These are phyloP conservation scores for Eucalyptus sp. DNA, from an alignment of 345 rosid species.

Conservation along the genomic window DNA sequence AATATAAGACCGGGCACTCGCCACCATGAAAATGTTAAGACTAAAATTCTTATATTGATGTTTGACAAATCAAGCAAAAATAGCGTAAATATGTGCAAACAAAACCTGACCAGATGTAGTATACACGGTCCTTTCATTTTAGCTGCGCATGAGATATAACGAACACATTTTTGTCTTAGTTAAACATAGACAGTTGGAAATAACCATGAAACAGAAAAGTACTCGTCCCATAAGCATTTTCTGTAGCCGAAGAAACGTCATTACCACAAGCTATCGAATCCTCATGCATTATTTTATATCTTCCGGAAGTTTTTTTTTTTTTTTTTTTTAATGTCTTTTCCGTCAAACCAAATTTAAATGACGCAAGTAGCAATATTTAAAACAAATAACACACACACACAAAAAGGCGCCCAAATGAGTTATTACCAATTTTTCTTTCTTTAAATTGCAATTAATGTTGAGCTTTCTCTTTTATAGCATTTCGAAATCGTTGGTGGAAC, in stretches of 20 bases:
- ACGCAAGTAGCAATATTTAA: neutral
- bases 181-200: neutral
- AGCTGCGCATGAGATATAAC: neutral
- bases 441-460: neutral
- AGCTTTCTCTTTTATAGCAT: neutral
- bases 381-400: neutral
- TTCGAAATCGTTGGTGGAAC: neutral
- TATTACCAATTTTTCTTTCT: neutral
- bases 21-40: neutral
- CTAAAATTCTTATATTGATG: neutral
- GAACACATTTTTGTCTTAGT: neutral
- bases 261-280: neutral
- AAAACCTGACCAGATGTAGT: no score
- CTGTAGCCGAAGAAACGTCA: neutral
- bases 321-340: neutral
- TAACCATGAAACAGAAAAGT: neutral
- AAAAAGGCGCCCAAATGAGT: neutral
- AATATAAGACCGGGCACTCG: neutral
- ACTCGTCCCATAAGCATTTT: neutral
- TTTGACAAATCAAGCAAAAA: neutral
- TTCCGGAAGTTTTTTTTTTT: neutral
- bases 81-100: no score
- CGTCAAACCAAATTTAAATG: neutral
- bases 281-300: neutral
- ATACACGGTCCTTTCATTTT: no score